A percentile compares a stretch with the other conserved stretches of the same genome.
These are phyloP conservation scores for Cyclotella baltica DNA, from an alignment of 108 stramenopile species.

Conservation along the genomic window DNA sequence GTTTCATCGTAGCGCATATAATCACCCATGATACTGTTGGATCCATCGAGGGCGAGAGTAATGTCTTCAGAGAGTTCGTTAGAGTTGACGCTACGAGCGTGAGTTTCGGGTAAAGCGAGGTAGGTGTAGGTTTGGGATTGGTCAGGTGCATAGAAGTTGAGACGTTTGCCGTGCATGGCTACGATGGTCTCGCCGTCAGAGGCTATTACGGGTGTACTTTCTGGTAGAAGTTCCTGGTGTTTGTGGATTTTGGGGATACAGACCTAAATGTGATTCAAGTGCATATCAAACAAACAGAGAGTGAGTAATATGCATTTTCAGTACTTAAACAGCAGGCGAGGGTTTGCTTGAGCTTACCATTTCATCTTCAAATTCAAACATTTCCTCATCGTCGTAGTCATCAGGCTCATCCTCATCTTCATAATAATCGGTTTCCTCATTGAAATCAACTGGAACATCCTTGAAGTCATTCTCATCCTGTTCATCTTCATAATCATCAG, in stretches of 20 bases:
- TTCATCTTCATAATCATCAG: neutral
- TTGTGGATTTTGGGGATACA: neutral
- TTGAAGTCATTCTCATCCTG: neutral
- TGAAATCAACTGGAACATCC: no score
- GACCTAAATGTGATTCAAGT: no score
- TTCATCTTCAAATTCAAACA: neutral
- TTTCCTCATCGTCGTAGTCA: neutral
- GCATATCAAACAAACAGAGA: no score
- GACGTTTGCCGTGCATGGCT: neutral
- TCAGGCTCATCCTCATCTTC: neutral
- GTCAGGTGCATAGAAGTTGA: neutral
- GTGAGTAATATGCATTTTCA: no score
- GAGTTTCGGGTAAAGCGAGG: neutral
- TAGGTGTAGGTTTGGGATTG: neutral
- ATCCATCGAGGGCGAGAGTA: neutral
- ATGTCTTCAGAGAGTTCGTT: neutral
- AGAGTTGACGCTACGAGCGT: neutral
- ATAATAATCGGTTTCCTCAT: no score
- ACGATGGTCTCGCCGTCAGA: neutral
- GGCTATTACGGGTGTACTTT: neutral
- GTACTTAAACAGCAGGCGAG: no score
- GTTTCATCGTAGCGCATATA: neutral
- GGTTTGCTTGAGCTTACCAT: no score
- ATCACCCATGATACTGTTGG: neutral
- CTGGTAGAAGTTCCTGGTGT: slow-evolving; percentile 2